Percentiles rank a stretch among this genome's conserved stretches.
These are phyloP conservation scores for Austropuccinia psidii DNA, from an alignment of 1,284 basidiomycete genomes.

Conservation along the genomic window DNA sequence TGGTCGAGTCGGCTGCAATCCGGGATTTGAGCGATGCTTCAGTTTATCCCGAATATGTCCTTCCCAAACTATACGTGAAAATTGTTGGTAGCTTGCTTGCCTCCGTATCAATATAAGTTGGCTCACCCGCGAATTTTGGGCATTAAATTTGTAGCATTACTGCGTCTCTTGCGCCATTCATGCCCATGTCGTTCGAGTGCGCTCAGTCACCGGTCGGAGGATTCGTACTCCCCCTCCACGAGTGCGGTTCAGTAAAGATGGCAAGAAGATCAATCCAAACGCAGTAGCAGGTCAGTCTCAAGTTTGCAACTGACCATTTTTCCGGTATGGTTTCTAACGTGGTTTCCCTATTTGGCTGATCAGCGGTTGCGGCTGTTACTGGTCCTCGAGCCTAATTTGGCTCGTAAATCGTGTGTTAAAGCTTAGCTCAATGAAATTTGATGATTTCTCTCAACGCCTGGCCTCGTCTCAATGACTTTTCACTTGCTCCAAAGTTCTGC, in stretches of 20 bases:
- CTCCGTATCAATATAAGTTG: not conserved
- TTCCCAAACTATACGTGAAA: conserved; percentile 99
- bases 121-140: not conserved
- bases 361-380: conserved; percentile 27
- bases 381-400: conserved; percentile 19
- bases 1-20: conserved; percentile 97
- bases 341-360: not conserved
- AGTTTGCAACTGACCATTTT: too few relatives aligned
- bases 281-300: conserved; percentile 26
- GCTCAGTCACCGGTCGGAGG: conserved; percentile 76
- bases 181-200: conserved; percentile 92
- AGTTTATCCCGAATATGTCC: conserved; percentile 89
- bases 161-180: conserved; percentile 99
- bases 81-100: conserved; percentile 55
- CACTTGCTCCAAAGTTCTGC: too few relatives aligned
- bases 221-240: conserved; percentile 94
- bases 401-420: not conserved
- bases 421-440: too few relatives aligned
- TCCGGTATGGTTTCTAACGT: not conserved
- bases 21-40: conserved; percentile 95
- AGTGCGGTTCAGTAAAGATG: conserved; percentile 86
- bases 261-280: conserved; percentile 58
- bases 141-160: conserved; percentile 53
- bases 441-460: too few relatives aligned
- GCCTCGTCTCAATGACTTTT: too few relatives aligned